phyloP scores from a whole-genome alignment of 2,329 filamentous ascomycete genomes.

The Hypoxylon rubiginosum region DNA sequence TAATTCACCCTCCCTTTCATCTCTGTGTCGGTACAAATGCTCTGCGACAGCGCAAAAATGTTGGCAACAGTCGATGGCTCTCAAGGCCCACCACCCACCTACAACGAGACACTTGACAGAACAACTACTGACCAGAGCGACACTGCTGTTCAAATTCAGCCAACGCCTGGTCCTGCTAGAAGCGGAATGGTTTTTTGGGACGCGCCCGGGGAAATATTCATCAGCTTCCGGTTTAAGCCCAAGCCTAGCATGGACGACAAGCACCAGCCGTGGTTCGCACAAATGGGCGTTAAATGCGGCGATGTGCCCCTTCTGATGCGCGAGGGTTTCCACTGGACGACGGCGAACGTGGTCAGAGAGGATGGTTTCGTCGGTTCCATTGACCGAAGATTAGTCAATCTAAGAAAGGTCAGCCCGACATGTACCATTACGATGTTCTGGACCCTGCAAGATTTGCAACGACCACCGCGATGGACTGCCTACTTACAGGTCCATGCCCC shows the following conservation, averaged over 20 bases:
- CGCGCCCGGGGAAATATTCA: not conserved
- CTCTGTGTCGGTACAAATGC: constrained; percentile 7
- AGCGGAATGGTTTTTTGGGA: constrained; percentile 15
- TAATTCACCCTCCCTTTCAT: not conserved
- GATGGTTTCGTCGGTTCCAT: constrained; percentile 23
- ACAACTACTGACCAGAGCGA: constrained; percentile 11
- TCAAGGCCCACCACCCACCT: constrained; percentile 17
- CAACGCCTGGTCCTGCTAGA: constrained; percentile 22
- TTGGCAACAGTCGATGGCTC: constrained; percentile 14
- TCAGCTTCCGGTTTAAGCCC: constrained; percentile 2
- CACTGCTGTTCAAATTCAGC: constrained; percentile 14
- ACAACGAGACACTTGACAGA: constrained; percentile 9
- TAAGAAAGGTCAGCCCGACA: not conserved
- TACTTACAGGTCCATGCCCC: constrained; percentile 16
- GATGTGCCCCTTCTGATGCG: constrained; percentile 39
- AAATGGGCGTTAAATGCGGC: constrained; percentile 30
- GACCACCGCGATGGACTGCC: constrained; percentile 32
- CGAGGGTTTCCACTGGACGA: constrained; percentile 39
- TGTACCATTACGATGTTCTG: constrained; percentile 15
- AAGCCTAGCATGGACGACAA: not conserved
- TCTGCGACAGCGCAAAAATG: constrained; percentile 19
- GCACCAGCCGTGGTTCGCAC: constrained; percentile 20
- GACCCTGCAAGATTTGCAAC: constrained; percentile 33
- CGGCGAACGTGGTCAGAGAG: constrained; percentile 33
- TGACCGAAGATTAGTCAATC: not conserved